Evolutionary conservation across 1,139 yeast species (phyloP).

Genomic region (Cylindricascospora bacillispora): DNA sequence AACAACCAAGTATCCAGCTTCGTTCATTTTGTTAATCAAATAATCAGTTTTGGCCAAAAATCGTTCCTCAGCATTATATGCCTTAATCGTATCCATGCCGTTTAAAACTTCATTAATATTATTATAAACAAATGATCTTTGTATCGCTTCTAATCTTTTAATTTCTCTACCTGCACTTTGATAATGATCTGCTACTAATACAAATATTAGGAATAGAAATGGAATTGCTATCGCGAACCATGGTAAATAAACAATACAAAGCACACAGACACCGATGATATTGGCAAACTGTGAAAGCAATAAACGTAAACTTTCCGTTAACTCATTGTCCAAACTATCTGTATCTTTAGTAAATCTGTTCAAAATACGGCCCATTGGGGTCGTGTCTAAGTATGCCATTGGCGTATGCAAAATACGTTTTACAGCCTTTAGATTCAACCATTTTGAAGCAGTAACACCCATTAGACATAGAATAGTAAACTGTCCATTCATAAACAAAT

Average conservation of each 20-base stretch:
- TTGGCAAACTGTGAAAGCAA: constrained; percentile 40
- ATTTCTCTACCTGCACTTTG: constrained; percentile 75
- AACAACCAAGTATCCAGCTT: constrained; percentile 53
- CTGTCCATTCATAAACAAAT: constrained; percentile 37
- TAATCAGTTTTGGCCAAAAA: constrained; percentile 39
- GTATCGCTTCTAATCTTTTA: constrained; percentile 67
- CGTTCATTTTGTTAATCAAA: constrained; percentile 51
- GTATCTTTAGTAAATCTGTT: constrained; percentile 76
- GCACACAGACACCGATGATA: constrained; percentile 49
- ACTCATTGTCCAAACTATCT: constrained; percentile 67
- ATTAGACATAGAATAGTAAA: constrained; percentile 44
- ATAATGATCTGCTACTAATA: constrained; percentile 46
- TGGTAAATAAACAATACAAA: constrained; percentile 63
- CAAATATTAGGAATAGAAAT: constrained; percentile 34
- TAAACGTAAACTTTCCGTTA: constrained; percentile 46
- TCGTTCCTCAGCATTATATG: constrained; percentile 39
- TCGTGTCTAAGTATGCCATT: constrained; percentile 53
- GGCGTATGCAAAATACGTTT: constrained; percentile 61
- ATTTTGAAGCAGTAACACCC: constrained; percentile 34
- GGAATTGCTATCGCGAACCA: constrained; percentile 67
- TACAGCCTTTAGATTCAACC: constrained; percentile 40
- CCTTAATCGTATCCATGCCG: constrained; percentile 61
- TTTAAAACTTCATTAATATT: constrained; percentile 64
- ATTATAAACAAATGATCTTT: constrained; percentile 65
- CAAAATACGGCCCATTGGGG: constrained; percentile 59